Evolutionary conservation across 2,329 filamentous ascomycete species (phyloP).

Genomic region (Botrytis deweyae): DNA sequence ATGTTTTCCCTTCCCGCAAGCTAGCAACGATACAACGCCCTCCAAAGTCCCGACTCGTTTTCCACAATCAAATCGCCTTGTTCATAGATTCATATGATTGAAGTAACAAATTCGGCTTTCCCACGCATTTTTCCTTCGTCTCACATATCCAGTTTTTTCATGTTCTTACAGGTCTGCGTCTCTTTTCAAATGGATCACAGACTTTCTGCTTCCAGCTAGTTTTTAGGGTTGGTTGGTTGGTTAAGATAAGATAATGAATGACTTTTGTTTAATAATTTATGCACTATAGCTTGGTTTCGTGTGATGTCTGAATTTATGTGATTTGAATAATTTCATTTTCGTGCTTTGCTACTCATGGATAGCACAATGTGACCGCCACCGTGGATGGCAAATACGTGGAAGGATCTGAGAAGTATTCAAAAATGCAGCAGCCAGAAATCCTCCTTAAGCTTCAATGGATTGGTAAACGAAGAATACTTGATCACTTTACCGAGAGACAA

Average conservation of each 20-base stretch:
- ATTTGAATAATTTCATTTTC: background rate
- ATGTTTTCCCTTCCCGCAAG: background rate
- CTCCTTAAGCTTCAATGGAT: background rate
- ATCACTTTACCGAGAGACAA: background rate
- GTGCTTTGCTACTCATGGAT: background rate
- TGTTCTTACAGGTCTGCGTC: conserved; percentile 3
- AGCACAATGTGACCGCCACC: background rate
- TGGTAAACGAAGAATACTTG: background rate
- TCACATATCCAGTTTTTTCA: background rate
- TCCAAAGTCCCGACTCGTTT: background rate
- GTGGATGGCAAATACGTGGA: background rate
- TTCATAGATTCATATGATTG: conserved; percentile 1
- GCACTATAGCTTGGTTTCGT: background rate
- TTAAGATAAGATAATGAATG: conserved; percentile 20
- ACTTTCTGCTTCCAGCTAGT: conserved; percentile 10
- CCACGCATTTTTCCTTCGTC: conserved; percentile 8
- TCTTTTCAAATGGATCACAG: conserved; percentile 13
- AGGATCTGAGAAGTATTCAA: background rate
- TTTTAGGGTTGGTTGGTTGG: conserved; percentile 14
- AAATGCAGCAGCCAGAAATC: background rate
- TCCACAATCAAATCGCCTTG: background rate
- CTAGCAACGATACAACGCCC: conserved; percentile 1
- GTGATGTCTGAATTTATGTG: background rate
- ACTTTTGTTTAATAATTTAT: conserved; percentile 14
- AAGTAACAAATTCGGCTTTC: background rate